Conservation (phyloP, 495 filamentous ascomycete genomes). For the Lophiotrema nucula region DNA sequence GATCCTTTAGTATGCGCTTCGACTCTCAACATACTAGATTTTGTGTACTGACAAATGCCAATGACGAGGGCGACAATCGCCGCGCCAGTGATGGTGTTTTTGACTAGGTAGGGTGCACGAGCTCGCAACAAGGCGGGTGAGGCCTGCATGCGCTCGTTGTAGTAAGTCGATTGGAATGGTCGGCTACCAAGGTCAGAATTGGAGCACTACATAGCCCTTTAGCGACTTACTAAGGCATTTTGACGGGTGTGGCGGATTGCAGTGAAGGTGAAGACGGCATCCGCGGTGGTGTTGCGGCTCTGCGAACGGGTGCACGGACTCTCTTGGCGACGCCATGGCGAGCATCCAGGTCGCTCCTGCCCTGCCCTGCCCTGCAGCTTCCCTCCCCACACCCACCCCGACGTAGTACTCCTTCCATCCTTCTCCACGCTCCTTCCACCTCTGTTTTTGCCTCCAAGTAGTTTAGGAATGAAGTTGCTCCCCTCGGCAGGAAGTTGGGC, state of each 20-base stretch:
- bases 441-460: constrained; percentile 1
- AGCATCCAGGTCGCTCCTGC: background rate
- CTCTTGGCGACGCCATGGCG: background rate
- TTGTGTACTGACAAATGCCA: constrained; percentile 87
- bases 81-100: constrained; percentile 75
- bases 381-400: background rate
- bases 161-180: constrained; percentile 74
- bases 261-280: background rate
- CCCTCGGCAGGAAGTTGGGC: background rate
- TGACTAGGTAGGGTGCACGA: constrained; percentile 84
- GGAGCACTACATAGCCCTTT: no score
- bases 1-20: background rate
- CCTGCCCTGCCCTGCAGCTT: background rate
- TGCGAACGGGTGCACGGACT: constrained; percentile 13
- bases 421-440: constrained; percentile 5
- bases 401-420: background rate
- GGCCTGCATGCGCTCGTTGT: constrained; percentile 78
- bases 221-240: constrained; percentile 30
- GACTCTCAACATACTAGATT: no score
- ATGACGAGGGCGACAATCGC: constrained; percentile 67
- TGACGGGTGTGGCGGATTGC: constrained; percentile 7
- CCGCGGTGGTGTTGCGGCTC: constrained; percentile 23
- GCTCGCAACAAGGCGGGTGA: constrained; percentile 84
- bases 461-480: constrained; percentile 7
- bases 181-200: constrained; percentile 48